These are phyloP conservation scores for Beauveria rudraprayagi DNA, from an alignment of 2,329 filamentous ascomycete genomes.

Conservation along the genomic window DNA sequence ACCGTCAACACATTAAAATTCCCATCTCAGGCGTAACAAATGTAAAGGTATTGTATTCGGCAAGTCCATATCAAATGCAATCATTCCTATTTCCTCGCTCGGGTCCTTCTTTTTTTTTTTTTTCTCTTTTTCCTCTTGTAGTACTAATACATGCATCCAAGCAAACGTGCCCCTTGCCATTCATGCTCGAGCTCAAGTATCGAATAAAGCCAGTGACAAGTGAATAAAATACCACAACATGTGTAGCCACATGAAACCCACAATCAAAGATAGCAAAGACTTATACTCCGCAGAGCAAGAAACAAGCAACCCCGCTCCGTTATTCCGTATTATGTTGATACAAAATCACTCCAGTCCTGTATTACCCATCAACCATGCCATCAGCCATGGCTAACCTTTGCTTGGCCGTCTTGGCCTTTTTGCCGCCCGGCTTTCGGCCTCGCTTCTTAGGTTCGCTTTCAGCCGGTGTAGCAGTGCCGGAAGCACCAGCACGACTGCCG, in stretches of 20 bases:
- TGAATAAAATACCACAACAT: not conserved
- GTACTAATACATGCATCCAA: constrained; percentile 10
- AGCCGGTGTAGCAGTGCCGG: constrained; percentile 76
- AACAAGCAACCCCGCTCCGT: not conserved
- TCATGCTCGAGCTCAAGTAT: not conserved
- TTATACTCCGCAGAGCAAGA: constrained; percentile 9
- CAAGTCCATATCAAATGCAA: not conserved
- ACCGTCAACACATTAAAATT: not conserved
- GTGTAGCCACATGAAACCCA: not conserved
- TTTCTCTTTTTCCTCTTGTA: not conserved
- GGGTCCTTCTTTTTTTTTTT: not conserved
- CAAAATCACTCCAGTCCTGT: constrained; percentile 2
- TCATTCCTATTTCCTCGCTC: not conserved
- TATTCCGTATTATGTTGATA: constrained; percentile 12
- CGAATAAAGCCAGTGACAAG: not conserved
- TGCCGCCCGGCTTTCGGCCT: constrained; percentile 49
- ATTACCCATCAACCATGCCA: constrained; percentile 33
- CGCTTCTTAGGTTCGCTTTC: constrained; percentile 43
- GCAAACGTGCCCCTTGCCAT: not conserved
- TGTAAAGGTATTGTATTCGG: not conserved
- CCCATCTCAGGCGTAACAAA: not conserved
- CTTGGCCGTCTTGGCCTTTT: constrained; percentile 59
- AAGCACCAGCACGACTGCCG: constrained; percentile 57
- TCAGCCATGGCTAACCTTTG: constrained; percentile 62
- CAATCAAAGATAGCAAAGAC: not conserved